These are phyloP conservation scores for Stropharia rugosoannulata DNA, from an alignment of 768 basidiomycete species.

Conservation along the genomic window DNA sequence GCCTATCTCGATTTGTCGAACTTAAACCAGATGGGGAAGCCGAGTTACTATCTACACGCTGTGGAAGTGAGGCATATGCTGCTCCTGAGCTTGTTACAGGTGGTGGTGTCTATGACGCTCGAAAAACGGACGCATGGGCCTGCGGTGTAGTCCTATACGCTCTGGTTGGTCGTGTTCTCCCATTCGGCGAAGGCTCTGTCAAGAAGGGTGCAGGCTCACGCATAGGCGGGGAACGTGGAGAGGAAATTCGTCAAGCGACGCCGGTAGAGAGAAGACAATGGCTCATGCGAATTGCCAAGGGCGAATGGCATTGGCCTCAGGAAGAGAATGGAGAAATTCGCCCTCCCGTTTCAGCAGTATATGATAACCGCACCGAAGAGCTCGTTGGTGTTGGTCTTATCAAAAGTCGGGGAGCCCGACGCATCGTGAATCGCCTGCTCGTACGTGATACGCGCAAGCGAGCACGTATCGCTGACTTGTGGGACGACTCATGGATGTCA, in stretches of 20 bases:
- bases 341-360: background rate
- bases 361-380: conserved; percentile 14
- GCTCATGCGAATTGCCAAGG: conserved; percentile 79
- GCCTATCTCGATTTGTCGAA: conserved; percentile 83
- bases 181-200: conserved; percentile 59
- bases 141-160: conserved; percentile 87
- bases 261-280: conserved; percentile 48
- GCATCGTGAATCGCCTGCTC: conserved; percentile 60
- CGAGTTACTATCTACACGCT: conserved; percentile 67
- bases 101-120: conserved; percentile 71
- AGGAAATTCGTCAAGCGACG: conserved; percentile 21
- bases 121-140: conserved; percentile 88
- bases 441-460: conserved; percentile 69
- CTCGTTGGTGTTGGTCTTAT: conserved; percentile 36
- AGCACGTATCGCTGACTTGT: conserved; percentile 60
- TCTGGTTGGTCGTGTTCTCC: conserved; percentile 65
- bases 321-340: background rate
- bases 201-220: conserved; percentile 20
- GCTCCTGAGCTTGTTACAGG: conserved; percentile 73
- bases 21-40: conserved; percentile 38
- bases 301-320: conserved; percentile 74
- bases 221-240: conserved; percentile 39
- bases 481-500: conserved; percentile 54
- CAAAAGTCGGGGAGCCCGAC: conserved; percentile 43
- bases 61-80: conserved; percentile 88